Conservation (phyloP, 2,329 filamentous ascomycete species). For the Didymella arachidicola region DNA sequence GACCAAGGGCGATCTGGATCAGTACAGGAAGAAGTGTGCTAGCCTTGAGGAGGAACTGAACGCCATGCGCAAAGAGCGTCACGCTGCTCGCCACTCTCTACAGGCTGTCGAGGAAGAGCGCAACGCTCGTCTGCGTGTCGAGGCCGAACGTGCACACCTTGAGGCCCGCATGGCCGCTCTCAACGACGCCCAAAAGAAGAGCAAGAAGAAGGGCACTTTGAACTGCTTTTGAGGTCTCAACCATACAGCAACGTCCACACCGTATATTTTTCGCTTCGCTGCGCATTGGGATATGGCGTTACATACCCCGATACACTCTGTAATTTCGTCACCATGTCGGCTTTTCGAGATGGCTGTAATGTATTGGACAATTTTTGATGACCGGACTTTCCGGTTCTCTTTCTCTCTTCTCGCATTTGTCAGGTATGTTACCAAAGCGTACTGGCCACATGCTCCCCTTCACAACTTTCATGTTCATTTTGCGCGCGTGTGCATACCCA, state of each 20-base stretch:
- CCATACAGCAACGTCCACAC: conserved; percentile 14
- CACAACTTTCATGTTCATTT: conserved; percentile 7
- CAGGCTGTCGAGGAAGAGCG: conserved; percentile 97
- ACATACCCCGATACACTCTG: conserved; percentile 36
- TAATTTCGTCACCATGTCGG: conserved; percentile 13
- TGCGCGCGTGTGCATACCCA: conserved; percentile 12
- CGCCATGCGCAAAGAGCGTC: conserved; percentile 67
- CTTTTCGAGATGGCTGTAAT: conserved; percentile 8
- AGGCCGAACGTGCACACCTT: conserved; percentile 85
- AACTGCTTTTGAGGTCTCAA: conserved; percentile 83
- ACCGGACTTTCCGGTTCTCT: not conserved
- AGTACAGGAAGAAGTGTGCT: conserved; percentile 85
- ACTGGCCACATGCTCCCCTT: conserved; percentile 7
- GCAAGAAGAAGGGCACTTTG: conserved; percentile 92
- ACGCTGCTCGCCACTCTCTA: conserved; percentile 69
- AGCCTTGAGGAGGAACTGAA: conserved; percentile 77
- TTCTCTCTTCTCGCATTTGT: conserved; percentile 9
- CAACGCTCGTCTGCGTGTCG: conserved; percentile 87
- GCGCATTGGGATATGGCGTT: conserved; percentile 35
- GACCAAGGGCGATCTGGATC: conserved; percentile 87
- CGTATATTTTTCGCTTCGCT: conserved; percentile 33
- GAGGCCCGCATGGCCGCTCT: conserved; percentile 81
- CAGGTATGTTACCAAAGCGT: conserved; percentile 6
- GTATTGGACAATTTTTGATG: conserved; percentile 6
- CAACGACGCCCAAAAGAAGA: conserved; percentile 89